Percentiles rank a stretch among this genome's conserved stretches.
Conservation (phyloP, 2,329 filamentous ascomycete species). For the Nigrospora osmanthi region DNA sequence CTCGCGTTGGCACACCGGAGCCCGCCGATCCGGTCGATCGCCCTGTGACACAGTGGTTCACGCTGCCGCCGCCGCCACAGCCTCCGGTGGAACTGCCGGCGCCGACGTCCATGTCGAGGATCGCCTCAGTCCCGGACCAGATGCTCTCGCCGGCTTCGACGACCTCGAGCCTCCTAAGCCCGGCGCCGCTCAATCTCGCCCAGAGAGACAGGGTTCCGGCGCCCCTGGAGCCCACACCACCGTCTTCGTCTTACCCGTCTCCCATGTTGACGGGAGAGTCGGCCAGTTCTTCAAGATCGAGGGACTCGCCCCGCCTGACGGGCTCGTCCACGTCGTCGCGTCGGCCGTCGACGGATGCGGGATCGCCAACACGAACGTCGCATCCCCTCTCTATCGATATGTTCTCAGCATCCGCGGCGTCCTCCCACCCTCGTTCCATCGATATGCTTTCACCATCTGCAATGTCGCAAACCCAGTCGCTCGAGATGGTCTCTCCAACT, state of each 20-base stretch:
- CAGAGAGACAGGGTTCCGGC: neutral
- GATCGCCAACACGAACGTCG: neutral
- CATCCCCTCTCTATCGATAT: neutral
- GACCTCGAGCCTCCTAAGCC: neutral
- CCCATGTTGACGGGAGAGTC: neutral
- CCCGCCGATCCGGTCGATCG: neutral
- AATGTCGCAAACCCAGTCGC: no score
- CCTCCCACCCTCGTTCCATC: no score
- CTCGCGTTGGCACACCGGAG: constrained; percentile 2
- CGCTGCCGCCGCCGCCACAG: neutral
- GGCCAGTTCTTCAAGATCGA: neutral
- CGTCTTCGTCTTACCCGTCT: neutral
- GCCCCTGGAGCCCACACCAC: neutral
- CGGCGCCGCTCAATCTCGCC: neutral
- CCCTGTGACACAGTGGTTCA: constrained; percentile 1
- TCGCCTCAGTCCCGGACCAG: neutral
- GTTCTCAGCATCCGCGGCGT: no score
- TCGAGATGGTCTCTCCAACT: no score
- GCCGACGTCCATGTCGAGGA: neutral
- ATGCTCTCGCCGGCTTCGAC: neutral
- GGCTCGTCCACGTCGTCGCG: neutral
- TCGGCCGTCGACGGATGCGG: no score
- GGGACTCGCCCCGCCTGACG: neutral
- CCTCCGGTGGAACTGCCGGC: neutral
- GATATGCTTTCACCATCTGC: no score